Evolutionary conservation across 768 basidiomycete genomes (phyloP), one percentile per base, ranked within the genome.

Genomic region (Pisolithus orientalis): DNA sequence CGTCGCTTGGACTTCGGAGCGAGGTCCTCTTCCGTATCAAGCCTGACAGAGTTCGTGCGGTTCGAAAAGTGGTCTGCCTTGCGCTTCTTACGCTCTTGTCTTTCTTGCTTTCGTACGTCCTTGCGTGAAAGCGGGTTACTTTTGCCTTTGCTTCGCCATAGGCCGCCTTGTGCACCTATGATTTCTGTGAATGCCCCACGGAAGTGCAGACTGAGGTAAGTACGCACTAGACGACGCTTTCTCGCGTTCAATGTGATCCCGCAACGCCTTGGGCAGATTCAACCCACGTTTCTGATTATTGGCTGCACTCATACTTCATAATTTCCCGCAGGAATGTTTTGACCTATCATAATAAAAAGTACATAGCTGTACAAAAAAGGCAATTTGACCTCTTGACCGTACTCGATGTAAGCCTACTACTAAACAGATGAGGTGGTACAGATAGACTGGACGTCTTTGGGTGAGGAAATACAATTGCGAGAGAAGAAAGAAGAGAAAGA

Each of bases 81-180:
- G 43, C 80, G 77, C 59, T 79, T 75, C 64, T 87, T 91, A 47
- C 73, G 73, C 43, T 72, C 73, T 1, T 70, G 53, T n/a, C 87
- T 76, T 28, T 77, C 78, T 58, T 82, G 76, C 62, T 84, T 90
- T 40, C 87, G 72, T 13, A 76, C 63, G 45, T 85, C 85, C 64
- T 82, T 88, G 51, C 86, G 76, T 44, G 77, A 75, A 25, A 60
- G 43, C 39, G 66, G 61, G 6, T n/a, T 13, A 9, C 42, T 45
- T 29, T 49, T 58, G 34, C 39, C 37, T 44, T 48, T 58, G 45
- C 16, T 32, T 34, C 44, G 57, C 52, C 46, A 47, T 9, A 44
- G 8, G 43, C 25, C 38, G 45, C 50, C 56, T 52, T 48, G 53
- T 16, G 40, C 24, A 25, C 11, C 42, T 42, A 13, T 34, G 11